These are phyloP conservation scores for Ascochyta viciae-villosae DNA, from an alignment of 2,329 filamentous ascomycete species.

Conservation along the genomic window DNA sequence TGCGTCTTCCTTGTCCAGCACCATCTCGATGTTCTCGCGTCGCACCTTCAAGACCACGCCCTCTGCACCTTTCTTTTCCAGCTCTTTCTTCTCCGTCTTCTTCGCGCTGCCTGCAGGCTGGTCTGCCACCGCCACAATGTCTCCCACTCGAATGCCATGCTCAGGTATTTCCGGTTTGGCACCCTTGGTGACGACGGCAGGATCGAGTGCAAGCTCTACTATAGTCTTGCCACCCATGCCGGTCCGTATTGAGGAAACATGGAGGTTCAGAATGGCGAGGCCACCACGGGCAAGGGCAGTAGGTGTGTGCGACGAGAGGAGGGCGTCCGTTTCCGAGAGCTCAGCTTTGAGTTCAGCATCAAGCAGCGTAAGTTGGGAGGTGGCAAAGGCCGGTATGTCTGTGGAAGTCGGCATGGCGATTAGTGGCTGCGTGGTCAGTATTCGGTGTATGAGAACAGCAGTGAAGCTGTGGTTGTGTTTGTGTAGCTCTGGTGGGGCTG, in stretches of 20 bases:
- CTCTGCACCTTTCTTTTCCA: conserved; percentile 71
- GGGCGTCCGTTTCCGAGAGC: conserved; percentile 70
- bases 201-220: conserved; percentile 77
- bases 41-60: conserved; percentile 74
- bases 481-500: conserved; percentile 14
- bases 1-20: conserved; percentile 70
- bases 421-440: conserved; percentile 4
- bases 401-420: conserved; percentile 39
- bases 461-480: conserved; percentile 5
- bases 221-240: conserved; percentile 92
- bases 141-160: conserved; percentile 77
- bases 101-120: conserved; percentile 74
- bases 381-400: conserved; percentile 73
- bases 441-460: neutral
- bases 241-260: conserved; percentile 77
- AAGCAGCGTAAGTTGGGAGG: conserved; percentile 74
- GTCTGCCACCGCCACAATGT: conserved; percentile 78
- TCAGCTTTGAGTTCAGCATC: conserved; percentile 75
- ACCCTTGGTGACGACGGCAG: conserved; percentile 63
- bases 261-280: conserved; percentile 79
- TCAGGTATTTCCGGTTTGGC: conserved; percentile 67
- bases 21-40: conserved; percentile 67
- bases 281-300: conserved; percentile 75
- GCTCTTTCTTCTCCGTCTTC: conserved; percentile 74
- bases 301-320: conserved; percentile 73